These are phyloP conservation scores for Diaporthe sp. DNA, from an alignment of 2,329 filamentous ascomycete species.

Conservation along the genomic window DNA sequence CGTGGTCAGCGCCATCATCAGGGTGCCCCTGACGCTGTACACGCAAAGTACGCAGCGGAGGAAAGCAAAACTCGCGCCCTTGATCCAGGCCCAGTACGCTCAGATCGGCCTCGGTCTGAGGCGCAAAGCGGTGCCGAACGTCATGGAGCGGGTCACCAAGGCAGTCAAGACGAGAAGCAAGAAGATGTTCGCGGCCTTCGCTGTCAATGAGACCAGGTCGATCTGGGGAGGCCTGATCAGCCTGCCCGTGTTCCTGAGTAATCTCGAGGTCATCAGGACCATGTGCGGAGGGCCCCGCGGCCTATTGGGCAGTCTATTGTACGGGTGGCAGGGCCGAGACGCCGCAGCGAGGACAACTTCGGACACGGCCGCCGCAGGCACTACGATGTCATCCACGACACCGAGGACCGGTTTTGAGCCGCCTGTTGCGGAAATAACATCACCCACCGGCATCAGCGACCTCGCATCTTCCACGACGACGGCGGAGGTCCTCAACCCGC, in stretches of 20 bases:
- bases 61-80: slow-evolving; percentile 47
- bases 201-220: slow-evolving; percentile 28
- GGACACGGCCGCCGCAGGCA: not conserved
- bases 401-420: slow-evolving; percentile 34
- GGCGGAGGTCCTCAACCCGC: slow-evolving; percentile 13
- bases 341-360: slow-evolving; percentile 9
- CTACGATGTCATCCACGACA: not conserved
- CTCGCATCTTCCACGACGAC: slow-evolving; percentile 41
- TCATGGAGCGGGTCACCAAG: slow-evolving; percentile 46
- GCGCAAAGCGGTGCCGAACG: slow-evolving; percentile 39
- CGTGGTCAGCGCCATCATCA: slow-evolving; percentile 58
- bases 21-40: slow-evolving; percentile 63
- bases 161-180: slow-evolving; percentile 45
- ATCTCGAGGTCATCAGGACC: slow-evolving; percentile 65
- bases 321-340: slow-evolving; percentile 39
- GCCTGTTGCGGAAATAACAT: not conserved
- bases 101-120: slow-evolving; percentile 43
- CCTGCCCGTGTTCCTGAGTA: slow-evolving; percentile 64
- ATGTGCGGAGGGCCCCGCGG: slow-evolving; percentile 58
- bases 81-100: slow-evolving; percentile 53
- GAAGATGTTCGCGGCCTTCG: slow-evolving; percentile 34
- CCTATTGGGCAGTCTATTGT: slow-evolving; percentile 51
- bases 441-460: slow-evolving; percentile 45
- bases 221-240: slow-evolving; percentile 54
- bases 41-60: slow-evolving; percentile 48